Evolutionary conservation across 1,284 basidiomycete species (phyloP), one percentile per base, ranked within the genome.

Genomic region (Pseudozyma tsukubaensis): DNA sequence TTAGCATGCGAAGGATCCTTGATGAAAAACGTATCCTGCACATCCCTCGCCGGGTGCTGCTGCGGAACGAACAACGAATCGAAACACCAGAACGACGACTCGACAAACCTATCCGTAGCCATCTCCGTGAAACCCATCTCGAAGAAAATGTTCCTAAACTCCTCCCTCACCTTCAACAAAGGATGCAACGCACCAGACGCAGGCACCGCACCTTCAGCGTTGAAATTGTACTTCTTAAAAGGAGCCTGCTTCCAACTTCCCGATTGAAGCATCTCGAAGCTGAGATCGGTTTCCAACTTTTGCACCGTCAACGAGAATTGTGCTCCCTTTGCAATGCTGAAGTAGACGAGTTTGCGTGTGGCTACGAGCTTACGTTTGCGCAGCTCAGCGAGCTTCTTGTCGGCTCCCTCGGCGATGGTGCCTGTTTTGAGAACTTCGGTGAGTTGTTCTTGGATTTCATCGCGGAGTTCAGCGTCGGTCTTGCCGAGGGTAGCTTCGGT

Each of bases 41-140:
- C 86, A 79, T 99, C 97, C 84, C 97, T 91, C 29, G 97, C 97
- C 18, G 97, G 96, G 86, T 99, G 97, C 86, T 99, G 96, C 84
- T 99, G 97, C 1, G 97, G 97, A 0, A 99, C 97, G 85, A 97
- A 99, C 75, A 99, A 89, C 10, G 95, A 91, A 85, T 99, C 97
- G 86, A 99, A 99, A 85, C 96, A 97, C 97, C 97, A 99, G 89
- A 99, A 99, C 37, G 92, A 92, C 29, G 94, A 97, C 86, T 99
- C 97, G 65, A 99, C 94, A 85, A 95, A 99, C 65, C 92, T 91
- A 68, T 92, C 91, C n/a, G 97, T 98, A 7, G 96, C 94, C 97
- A 99, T 99, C 86, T 99, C 97, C 61, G 94, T 91, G 87, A 99
- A 99, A 93, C 97, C 97, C 94, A 99, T 98, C 85, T 99, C 97